phyloP scores from a whole-genome alignment of 2,329 filamentous ascomycete species.

The Talaromyces islandicus region DNA sequence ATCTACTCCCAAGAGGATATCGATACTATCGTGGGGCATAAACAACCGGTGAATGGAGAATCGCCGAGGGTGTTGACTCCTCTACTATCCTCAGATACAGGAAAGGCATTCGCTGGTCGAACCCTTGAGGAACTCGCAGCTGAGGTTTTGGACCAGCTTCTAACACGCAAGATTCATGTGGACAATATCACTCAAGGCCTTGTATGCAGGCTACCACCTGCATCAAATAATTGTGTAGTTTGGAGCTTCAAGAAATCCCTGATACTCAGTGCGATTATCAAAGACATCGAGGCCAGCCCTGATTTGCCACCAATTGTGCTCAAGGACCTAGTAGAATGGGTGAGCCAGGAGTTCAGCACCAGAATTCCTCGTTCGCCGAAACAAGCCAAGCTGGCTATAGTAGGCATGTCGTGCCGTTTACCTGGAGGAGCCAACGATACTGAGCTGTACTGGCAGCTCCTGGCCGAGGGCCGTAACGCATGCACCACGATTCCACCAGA shows the following conservation, averaged over 20 bases:
- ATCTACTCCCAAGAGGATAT: constrained; percentile 35
- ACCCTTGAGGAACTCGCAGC: constrained; percentile 13
- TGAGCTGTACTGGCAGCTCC: constrained; percentile 30
- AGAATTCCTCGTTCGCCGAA: background rate
- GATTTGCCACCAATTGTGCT: background rate
- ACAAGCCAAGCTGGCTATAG: constrained; percentile 58
- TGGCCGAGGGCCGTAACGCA: constrained; percentile 26
- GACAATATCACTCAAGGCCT: constrained; percentile 17
- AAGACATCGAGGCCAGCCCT: background rate
- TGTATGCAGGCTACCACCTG: constrained; percentile 6
- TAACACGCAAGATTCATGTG: constrained; percentile 15
- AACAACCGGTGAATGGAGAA: background rate
- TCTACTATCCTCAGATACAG: constrained; percentile 15
- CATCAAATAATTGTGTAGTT: constrained; percentile 12
- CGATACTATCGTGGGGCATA: background rate
- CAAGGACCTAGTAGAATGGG: constrained; percentile 20
- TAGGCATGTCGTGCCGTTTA: constrained; percentile 72
- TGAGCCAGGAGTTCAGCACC: background rate
- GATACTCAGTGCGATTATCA: constrained; percentile 18
- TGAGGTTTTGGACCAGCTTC: constrained; percentile 14
- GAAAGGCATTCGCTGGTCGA: constrained; percentile 10
- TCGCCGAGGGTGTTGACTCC: background rate
- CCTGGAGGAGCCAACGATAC: constrained; percentile 53
- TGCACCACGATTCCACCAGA: constrained; percentile 50
- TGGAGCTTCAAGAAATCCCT: constrained; percentile 24